phyloP scores from a whole-genome alignment of 208 protist species.

The Sergeia podlipaevii region DNA sequence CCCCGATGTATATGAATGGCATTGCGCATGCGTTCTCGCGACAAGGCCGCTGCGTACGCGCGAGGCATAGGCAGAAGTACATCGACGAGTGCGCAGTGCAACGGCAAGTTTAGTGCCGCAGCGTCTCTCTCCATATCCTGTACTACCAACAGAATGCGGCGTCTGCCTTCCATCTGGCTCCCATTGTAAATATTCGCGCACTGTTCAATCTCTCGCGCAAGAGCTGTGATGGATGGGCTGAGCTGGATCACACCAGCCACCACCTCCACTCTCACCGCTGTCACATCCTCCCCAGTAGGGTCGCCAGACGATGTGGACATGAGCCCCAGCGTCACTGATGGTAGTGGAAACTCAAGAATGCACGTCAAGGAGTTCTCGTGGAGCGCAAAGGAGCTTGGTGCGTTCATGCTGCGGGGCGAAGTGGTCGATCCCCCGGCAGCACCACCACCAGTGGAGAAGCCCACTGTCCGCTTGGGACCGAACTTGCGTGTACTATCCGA shows the following conservation, averaged over 20 bases:
- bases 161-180: slow-evolving; percentile 14
- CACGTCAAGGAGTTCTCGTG: slow-evolving; percentile 21
- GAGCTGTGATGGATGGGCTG: slow-evolving; percentile 53
- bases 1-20: slow-evolving; percentile 17
- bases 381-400: neutral
- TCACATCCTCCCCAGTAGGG: slow-evolving; percentile 21
- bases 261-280: slow-evolving; percentile 56
- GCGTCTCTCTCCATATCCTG: slow-evolving; percentile 41
- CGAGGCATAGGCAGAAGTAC: slow-evolving; percentile 71
- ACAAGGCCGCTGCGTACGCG: slow-evolving; percentile 34
- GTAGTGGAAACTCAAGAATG: slow-evolving; percentile 60
- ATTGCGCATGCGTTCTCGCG: slow-evolving; percentile 17
- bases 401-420: neutral
- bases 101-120: slow-evolving; percentile 11
- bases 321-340: slow-evolving; percentile 28
- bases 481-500: too few species aligned
- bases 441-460: too few species aligned
- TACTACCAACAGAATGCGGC: slow-evolving; percentile 22
- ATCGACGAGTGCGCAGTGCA: slow-evolving; percentile 52
- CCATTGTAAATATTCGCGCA: slow-evolving; percentile 25
- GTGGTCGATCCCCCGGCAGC: too few species aligned
- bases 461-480: too few species aligned
- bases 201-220: slow-evolving; percentile 71
- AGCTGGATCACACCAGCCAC: slow-evolving; percentile 62
- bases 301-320: slow-evolving; percentile 14